phyloP scores from a whole-genome alignment of 2,329 filamentous ascomycete genomes.

The Ceratocystis smalleyi region DNA sequence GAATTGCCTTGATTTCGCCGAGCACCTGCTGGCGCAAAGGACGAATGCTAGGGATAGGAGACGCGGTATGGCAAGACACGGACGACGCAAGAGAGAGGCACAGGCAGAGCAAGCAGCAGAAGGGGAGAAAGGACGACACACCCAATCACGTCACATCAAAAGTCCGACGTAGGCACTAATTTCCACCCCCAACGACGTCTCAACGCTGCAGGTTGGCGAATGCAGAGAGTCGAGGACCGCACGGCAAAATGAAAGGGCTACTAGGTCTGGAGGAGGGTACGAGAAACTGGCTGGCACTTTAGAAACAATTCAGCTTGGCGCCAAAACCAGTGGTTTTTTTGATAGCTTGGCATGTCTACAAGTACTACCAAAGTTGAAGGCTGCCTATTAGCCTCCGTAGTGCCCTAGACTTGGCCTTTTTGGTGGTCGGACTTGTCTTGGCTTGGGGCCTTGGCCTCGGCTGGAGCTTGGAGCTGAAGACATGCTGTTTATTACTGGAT shows the following conservation, averaged over 20 bases:
- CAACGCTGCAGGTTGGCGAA: too few relatives aligned
- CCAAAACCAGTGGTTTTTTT: neutral
- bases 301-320: slow-evolving; percentile 6
- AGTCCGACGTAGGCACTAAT: too few relatives aligned
- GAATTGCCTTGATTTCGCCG: neutral
- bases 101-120: neutral
- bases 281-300: neutral
- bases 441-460: neutral
- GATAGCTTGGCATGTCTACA: neutral
- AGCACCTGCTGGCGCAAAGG: neutral
- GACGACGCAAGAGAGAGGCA: neutral
- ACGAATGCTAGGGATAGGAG: too few relatives aligned
- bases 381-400: neutral
- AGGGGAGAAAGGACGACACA: neutral
- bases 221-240: too few relatives aligned
- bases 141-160: neutral
- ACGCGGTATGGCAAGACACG: neutral
- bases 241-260: too few relatives aligned
- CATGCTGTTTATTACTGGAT: neutral
- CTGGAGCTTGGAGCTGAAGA: neutral
- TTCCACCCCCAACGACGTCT: too few relatives aligned
- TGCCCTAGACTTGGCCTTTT: neutral
- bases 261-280: neutral
- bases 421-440: neutral
- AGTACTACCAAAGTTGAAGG: neutral